Evolutionary conservation across 441 rosid genomes (phyloP).

Genomic region (Corymbia calophylla): DNA sequence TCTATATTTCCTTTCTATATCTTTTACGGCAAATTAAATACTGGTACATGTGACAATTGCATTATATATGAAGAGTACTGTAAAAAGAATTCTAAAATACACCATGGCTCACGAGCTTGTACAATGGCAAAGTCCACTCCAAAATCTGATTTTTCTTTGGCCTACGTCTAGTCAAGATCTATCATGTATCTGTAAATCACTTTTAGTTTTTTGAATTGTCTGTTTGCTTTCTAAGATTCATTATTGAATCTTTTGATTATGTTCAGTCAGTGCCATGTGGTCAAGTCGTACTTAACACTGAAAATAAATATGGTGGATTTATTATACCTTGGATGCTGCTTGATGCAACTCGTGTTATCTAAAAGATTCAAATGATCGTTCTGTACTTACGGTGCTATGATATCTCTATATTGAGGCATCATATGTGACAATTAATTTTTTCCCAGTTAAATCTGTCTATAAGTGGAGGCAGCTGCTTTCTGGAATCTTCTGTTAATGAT

Average conservation of each 20-base stretch:
- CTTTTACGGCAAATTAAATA: background rate
- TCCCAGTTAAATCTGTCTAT: slow-evolving; percentile 78
- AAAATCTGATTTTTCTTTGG: background rate
- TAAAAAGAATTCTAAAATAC: background rate
- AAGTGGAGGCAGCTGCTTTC: slow-evolving; percentile 90
- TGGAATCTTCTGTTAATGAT: slow-evolving; percentile 80
- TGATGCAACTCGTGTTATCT: background rate
- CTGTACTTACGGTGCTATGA: background rate
- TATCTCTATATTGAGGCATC: background rate
- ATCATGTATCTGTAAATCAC: background rate
- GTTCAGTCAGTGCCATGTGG: background rate
- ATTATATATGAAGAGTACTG: background rate
- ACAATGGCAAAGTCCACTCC: background rate
- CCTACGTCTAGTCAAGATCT: background rate
- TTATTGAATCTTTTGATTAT: background rate
- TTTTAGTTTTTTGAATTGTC: background rate
- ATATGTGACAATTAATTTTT: background rate
- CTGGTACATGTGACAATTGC: background rate
- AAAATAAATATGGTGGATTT: background rate
- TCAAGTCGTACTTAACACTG: background rate
- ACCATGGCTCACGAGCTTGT: background rate
- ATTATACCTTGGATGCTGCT: background rate
- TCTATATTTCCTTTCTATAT: background rate
- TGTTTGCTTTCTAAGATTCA: background rate
- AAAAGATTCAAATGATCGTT: background rate